These are phyloP conservation scores for Candida verbasci DNA, from an alignment of 805 yeast species.

Conservation along the genomic window DNA sequence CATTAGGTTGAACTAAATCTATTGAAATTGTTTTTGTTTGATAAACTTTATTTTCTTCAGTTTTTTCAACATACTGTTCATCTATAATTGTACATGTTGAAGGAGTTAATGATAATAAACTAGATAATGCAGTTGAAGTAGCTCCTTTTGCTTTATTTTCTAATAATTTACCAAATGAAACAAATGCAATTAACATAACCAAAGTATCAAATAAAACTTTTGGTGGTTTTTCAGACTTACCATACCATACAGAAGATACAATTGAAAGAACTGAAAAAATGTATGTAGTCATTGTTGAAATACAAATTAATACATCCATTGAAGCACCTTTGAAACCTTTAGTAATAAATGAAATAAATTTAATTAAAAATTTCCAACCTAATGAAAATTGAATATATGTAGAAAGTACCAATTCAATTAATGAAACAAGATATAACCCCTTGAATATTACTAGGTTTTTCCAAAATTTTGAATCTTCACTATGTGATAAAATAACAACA, in stretches of 20 bases:
- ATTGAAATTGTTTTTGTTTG: slow-evolving; percentile 54
- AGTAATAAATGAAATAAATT: slow-evolving; percentile 59
- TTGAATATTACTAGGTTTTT: slow-evolving; percentile 37
- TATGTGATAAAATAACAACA: slow-evolving; percentile 47
- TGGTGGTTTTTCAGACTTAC: slow-evolving; percentile 47
- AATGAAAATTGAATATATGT: slow-evolving; percentile 59
- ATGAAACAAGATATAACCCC: slow-evolving; percentile 63
- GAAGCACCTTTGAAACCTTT: slow-evolving; percentile 61
- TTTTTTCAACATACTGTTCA: slow-evolving; percentile 10
- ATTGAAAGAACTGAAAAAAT: slow-evolving; percentile 67
- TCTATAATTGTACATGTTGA: slow-evolving; percentile 61
- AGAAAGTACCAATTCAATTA: slow-evolving; percentile 55
- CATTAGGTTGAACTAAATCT: slow-evolving; percentile 73
- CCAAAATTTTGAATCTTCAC: slow-evolving; percentile 35
- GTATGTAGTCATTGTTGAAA: slow-evolving; percentile 79
- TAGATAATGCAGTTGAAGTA: slow-evolving; percentile 84
- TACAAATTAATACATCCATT: slow-evolving; percentile 87
- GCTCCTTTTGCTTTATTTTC: slow-evolving; percentile 93
- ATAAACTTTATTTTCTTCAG: slow-evolving; percentile 17
- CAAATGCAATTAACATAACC: slow-evolving; percentile 78
- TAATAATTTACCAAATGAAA: slow-evolving; percentile 84
- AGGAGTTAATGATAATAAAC: slow-evolving; percentile 77
- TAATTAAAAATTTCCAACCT: slow-evolving; percentile 64
- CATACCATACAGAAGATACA: slow-evolving; percentile 40
- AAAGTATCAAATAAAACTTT: slow-evolving; percentile 80